phyloP scores from a whole-genome alignment of 139 green algal genomes.

The Trebouxia sp. region DNA sequence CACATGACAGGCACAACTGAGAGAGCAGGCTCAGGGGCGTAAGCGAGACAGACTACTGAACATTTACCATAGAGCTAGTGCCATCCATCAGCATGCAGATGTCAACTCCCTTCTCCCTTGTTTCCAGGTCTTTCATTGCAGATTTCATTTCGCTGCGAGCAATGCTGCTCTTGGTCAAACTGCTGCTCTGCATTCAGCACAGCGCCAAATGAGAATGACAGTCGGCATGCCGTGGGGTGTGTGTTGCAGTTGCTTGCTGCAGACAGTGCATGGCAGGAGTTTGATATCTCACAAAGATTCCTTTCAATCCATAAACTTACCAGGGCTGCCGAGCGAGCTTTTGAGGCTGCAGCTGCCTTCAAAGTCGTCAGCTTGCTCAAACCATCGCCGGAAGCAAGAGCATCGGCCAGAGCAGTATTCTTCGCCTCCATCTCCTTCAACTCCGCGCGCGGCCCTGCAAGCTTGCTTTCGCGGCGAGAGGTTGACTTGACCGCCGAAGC shows the following conservation, averaged over 20 bases:
- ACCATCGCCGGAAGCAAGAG: background rate
- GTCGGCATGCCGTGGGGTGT: background rate
- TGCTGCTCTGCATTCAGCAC: background rate
- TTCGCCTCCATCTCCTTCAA: no score
- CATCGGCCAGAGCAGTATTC: background rate
- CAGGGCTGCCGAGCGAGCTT: background rate
- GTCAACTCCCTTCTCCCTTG: conserved; percentile 20
- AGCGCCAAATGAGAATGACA: background rate
- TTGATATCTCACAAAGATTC: background rate
- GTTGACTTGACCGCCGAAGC: background rate
- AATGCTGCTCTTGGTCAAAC: background rate
- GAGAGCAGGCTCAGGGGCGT: background rate
- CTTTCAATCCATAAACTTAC: background rate
- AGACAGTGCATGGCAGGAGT: background rate
- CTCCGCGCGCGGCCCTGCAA: no score
- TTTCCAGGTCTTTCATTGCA: background rate
- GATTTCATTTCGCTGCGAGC: background rate
- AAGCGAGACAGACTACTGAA: background rate
- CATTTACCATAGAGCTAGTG: conserved; percentile 36
- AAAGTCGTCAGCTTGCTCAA: background rate
- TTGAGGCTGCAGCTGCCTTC: background rate
- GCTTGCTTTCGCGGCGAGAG: background rate
- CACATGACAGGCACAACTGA: background rate
- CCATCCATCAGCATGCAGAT: conserved; percentile 31
- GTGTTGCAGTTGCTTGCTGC: background rate